Base-by-base conservation (phyloP, 1,284 basidiomycete species). In the Malassezia arunalokei region DNA sequence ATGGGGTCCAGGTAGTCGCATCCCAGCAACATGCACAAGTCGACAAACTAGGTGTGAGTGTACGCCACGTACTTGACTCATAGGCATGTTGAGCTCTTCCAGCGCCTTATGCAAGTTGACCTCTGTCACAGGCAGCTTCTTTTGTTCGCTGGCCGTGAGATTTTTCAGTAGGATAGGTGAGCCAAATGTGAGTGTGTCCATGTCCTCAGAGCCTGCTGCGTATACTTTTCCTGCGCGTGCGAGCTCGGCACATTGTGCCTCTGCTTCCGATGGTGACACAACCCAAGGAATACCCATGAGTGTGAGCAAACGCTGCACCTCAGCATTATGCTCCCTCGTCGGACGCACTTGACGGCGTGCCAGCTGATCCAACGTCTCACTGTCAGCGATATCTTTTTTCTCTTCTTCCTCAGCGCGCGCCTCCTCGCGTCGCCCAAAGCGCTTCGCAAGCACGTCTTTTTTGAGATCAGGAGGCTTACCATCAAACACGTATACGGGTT, bases 1-100 rank as follows among this genome's bases (percentile, higher is more conserved):
- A 98, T 89, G 1, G 90, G 91, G 62, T 95, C 91, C 35, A 98
- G 82, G 75, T 99, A 99, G 74, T 99, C 94, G 64, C 94, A 99
- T 2, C 94, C 94, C 40, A 96, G 83, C 7, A 99, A 79, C 57
- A 99, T 87, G 74, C 94, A 99, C 3, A 99, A 79, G 62, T 99
- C 94, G 67, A 90, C 87, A 72, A 99, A 99, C 85, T 72, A 35
- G 3, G 6, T 8, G 20, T 29, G 31, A 32, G 45, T 43, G 8
- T 12, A 29, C 4, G 11, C 5, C 43, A 62, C 73, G 24, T 58
- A 87, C 88, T 76, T 83, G 83, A 52, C 85, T 83, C 89, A 95
- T 95, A 33, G 80, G 76, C 87, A 99, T 89, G 5, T 84, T 81
- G 0, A 98, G 79, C 0, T 91, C 94, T 53, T 90, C 81, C 1